phyloP scores from a whole-genome alignment of 306 rosid genomes.

The Ochetophila trinervis region DNA sequence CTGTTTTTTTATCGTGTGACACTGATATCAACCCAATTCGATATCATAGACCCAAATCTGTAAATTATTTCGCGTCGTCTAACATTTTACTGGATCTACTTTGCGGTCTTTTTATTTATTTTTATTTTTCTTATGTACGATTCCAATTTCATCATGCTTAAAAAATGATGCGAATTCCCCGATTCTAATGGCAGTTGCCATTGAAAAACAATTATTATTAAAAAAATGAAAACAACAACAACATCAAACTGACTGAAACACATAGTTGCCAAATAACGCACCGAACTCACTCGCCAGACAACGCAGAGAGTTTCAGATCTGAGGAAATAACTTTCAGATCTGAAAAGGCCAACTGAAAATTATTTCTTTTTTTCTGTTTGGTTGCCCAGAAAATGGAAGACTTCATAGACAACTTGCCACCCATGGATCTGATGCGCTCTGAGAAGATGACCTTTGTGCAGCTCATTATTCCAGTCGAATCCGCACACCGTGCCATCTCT shows the following conservation, averaged over 20 bases:
- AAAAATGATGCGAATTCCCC: conserved; percentile 23
- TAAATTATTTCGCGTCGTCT: too few species aligned
- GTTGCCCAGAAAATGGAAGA: conserved; percentile 65
- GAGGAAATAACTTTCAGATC: conserved; percentile 2
- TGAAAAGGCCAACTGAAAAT: background rate
- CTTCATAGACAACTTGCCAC: conserved; percentile 66
- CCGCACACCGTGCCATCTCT: conserved; percentile 88
- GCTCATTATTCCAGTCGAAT: conserved; percentile 93
- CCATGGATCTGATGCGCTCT: conserved; percentile 99
- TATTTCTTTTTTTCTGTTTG: conserved; percentile 9
- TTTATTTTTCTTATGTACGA: background rate
- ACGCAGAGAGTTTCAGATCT: conserved; percentile 47
- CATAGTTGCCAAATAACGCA: conserved; percentile 26
- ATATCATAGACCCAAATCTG: too few species aligned
- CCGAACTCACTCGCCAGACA: conserved; percentile 21
- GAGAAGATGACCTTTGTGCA: conserved; percentile 97
- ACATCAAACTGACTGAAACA: conserved; percentile 1
- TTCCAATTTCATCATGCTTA: background rate
- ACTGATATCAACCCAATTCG: too few species aligned
- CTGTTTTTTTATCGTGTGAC: too few species aligned
- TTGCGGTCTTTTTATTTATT: too few species aligned
- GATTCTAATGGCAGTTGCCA: conserved; percentile 46
- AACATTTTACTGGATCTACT: too few species aligned
- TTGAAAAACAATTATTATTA: conserved; percentile 30
- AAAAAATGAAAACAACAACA: background rate